Base-by-base conservation (phyloP, 2,329 filamentous ascomycete species). In the Tolypocladium endophyticum region DNA sequence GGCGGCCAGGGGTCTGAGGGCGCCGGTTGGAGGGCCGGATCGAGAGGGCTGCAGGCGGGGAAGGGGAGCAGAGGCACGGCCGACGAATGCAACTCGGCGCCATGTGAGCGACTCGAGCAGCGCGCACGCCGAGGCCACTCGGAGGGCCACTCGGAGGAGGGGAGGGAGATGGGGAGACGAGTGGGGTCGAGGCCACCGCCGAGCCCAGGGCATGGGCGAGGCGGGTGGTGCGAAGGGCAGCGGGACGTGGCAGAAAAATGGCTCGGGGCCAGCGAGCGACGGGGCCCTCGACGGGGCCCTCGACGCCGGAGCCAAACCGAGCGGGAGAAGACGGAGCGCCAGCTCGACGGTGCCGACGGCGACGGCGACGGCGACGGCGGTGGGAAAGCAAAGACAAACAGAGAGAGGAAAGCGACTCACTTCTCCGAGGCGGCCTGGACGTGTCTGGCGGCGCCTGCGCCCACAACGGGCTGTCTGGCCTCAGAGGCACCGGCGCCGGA, bases 371-470 rank as follows among this genome's bases (percentile, higher is more conserved):
- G 55, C 47, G 58, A 47, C 59, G 28, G 14, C n/a, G n/a, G n/a
- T n/a, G n/a, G n/a, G n/a, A n/a, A n/a, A n/a, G n/a, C n/a, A n/a
- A 57, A 41, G 43, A 43, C 39, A 57, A 54, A 39, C 57, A 18
- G 39, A 14, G n/a, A 6, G 61, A 30, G 57, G 55, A 61, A 30
- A 60, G 59, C 56, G 47, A 81, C 81, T 74, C 74, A 85, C 82
- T 85, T 85, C 66, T 85, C 82, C 43, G 73, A 74, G 60, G 69
- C 75, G 57, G 75, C 66, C 64, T 78, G 76, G 57, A 76, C 71
- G 66, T 79, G 79, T 65, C 81, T 79, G 64, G 79, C 75, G 59
- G 74, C 73, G 61, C 71, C 72, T 60, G 80, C 71, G 61, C 76
- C 72, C 63, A 70, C 70, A 55, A 68, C 70, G 64, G 76, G 70